Evolutionary conservation across 495 filamentous ascomycete genomes (phyloP).

Genomic region (Amorphotheca resinae): DNA sequence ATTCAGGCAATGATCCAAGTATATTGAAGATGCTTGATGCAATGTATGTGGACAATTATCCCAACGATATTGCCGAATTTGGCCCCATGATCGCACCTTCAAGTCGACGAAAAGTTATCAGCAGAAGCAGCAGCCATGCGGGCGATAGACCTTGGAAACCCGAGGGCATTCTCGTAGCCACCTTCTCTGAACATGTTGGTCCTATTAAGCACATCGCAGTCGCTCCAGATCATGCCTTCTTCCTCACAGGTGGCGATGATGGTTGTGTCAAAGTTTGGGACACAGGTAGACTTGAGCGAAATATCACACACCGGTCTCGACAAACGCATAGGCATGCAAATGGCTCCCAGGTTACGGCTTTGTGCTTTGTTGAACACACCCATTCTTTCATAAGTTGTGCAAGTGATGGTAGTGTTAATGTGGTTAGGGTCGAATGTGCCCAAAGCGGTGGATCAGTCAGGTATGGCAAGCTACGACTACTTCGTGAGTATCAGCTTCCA

Average conservation of each 20-base stretch:
- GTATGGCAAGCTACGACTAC: constrained; percentile 63
- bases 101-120: constrained; percentile 48
- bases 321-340: constrained; percentile 67
- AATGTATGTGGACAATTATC: constrained; percentile 84
- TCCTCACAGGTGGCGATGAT: constrained; percentile 88
- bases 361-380: constrained; percentile 89
- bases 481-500: constrained; percentile 73
- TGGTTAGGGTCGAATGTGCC: constrained; percentile 72
- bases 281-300: constrained; percentile 74
- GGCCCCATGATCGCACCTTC: constrained; percentile 72
- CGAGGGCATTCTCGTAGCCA: constrained; percentile 68
- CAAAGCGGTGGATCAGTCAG: constrained; percentile 43
- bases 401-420: constrained; percentile 80
- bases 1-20: constrained; percentile 78
- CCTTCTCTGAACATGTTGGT: constrained; percentile 76
- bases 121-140: constrained; percentile 34
- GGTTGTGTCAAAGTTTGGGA: constrained; percentile 92
- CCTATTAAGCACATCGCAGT: constrained; percentile 72
- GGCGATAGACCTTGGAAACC: constrained; percentile 64
- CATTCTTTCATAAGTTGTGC: constrained; percentile 85
- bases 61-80: constrained; percentile 63
- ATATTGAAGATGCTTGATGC: constrained; percentile 76
- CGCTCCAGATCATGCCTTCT: constrained; percentile 88
- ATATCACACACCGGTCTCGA: constrained; percentile 74
- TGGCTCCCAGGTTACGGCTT: constrained; percentile 59